A percentile compares a stretch with the other conserved stretches of the same genome.
These are phyloP conservation scores for Trichoderma citrinoviride DNA, from an alignment of 2,329 filamentous ascomycete species.

Conservation along the genomic window DNA sequence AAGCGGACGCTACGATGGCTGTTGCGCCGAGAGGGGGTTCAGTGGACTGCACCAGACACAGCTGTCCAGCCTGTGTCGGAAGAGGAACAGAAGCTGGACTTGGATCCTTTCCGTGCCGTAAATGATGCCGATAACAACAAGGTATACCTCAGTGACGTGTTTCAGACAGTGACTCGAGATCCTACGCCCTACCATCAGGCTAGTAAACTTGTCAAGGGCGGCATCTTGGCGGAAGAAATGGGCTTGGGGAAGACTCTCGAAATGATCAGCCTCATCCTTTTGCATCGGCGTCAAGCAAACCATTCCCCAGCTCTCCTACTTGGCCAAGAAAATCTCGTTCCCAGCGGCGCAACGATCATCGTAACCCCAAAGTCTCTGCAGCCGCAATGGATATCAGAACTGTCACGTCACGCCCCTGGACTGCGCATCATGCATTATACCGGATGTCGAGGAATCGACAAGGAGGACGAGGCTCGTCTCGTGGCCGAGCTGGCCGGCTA, in stretches of 20 bases:
- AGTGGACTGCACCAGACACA: conserved; percentile 38
- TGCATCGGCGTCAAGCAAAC: conserved; percentile 45
- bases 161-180: conserved; percentile 57
- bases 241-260: conserved; percentile 79
- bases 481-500: conserved; percentile 47
- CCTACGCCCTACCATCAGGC: conserved; percentile 42
- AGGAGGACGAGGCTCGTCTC: conserved; percentile 40
- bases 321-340: conserved; percentile 45
- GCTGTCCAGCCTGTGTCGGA: conserved; percentile 25
- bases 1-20: conserved; percentile 69
- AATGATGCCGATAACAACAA: conserved; percentile 35
- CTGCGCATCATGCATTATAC: conserved; percentile 57
- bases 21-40: conserved; percentile 61
- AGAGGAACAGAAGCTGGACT: conserved; percentile 11
- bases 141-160: conserved; percentile 61
- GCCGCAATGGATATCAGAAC: conserved; percentile 61
- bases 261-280: conserved; percentile 65
- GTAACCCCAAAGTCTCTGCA: conserved; percentile 57
- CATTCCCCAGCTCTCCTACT: conserved; percentile 23
- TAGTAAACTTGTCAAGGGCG: conserved; percentile 50
- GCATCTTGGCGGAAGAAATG: conserved; percentile 79
- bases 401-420: conserved; percentile 56
- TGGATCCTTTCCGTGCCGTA: conserved; percentile 34
- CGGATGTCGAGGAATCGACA: conserved; percentile 43
- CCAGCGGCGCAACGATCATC: conserved; percentile 59